Conservation (phyloP, 441 rosid species). For the Syzygium malaccense region DNA sequence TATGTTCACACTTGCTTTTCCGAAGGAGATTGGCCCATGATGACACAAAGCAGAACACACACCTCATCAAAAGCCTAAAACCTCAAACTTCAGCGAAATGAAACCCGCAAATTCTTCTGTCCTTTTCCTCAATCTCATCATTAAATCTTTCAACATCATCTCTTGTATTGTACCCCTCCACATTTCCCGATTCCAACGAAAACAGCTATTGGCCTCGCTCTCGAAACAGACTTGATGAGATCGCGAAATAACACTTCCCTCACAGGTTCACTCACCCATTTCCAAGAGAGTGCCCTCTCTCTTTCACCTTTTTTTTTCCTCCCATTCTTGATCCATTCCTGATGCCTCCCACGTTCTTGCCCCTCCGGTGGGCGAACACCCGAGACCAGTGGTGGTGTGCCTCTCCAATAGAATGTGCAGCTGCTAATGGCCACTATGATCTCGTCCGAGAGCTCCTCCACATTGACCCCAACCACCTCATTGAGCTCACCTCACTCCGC, state of each 20-base stretch:
- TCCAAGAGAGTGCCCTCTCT: neutral
- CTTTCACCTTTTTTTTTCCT: neutral
- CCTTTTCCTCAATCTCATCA: neutral
- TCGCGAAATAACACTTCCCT: neutral
- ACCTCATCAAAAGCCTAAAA: neutral
- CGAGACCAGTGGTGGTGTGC: conserved; percentile 3
- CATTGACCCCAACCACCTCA: neutral
- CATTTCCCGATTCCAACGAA: neutral
- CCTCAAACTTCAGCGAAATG: neutral
- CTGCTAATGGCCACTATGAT: neutral
- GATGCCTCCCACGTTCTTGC: neutral
- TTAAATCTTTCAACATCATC: neutral
- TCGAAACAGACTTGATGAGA: neutral
- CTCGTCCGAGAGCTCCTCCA: neutral
- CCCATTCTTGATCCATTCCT: neutral
- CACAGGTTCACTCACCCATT: neutral
- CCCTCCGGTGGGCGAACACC: neutral
- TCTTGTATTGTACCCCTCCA: neutral
- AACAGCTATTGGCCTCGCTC: neutral
- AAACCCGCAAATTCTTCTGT: neutral
- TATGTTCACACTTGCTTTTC: neutral
- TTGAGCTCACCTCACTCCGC: conserved; percentile 1
- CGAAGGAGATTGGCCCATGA: neutral
- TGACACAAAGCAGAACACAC: neutral
- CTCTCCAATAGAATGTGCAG: neutral